phyloP scores from a whole-genome alignment of 495 filamentous ascomycete species.

The Letharia lupina region DNA sequence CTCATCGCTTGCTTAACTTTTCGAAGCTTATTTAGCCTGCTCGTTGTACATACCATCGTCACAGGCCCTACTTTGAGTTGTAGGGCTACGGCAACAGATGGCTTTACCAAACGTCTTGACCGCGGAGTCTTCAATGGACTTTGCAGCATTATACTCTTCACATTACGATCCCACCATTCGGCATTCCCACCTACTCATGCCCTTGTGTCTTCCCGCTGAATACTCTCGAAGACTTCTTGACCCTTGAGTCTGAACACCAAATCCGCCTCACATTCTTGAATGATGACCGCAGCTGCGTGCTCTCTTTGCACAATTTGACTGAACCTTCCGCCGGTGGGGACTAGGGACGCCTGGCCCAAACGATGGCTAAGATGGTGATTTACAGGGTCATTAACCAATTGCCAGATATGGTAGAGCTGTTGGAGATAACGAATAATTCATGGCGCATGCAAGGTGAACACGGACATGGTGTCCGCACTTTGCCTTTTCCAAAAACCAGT shows the following conservation, averaged over 20 bases:
- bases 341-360: neutral
- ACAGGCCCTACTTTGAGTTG: neutral
- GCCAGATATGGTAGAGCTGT: neutral
- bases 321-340: neutral
- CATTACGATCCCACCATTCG: neutral
- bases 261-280: neutral
- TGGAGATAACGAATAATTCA: neutral
- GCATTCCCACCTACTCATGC: neutral
- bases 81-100: neutral
- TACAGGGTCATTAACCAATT: neutral
- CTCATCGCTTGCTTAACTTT: neutral
- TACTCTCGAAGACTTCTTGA: neutral
- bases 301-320: neutral
- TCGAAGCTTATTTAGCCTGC: neutral
- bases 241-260: neutral
- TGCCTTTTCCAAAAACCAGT: neutral
- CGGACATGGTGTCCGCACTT: neutral
- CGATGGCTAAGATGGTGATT: neutral
- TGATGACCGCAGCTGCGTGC: neutral
- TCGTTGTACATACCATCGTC: neutral
- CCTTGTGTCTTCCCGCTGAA: neutral
- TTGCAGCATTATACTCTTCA: neutral
- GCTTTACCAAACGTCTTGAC: neutral
- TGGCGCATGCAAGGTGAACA: neutral
- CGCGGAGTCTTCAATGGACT: neutral